A percentile compares a stretch with the other conserved stretches of the same genome.
phyloP scores from a whole-genome alignment of 2,329 filamentous ascomycete genomes.

The Diaporthe batatas region DNA sequence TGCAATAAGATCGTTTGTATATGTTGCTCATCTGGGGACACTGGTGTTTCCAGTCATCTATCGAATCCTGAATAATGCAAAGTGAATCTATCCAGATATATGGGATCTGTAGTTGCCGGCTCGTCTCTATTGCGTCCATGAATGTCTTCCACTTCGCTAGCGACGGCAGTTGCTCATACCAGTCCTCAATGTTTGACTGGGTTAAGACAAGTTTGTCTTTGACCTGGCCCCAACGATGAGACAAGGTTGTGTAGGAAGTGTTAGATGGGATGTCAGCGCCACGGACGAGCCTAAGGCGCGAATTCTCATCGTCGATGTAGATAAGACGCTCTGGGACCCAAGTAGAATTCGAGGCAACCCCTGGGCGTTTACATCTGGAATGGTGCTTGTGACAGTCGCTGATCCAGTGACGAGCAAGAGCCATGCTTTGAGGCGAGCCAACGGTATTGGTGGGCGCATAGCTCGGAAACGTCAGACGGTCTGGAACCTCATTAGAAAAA shows the following conservation, averaged over 20 bases:
- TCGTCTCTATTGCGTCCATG: conserved; percentile 2
- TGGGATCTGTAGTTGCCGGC: background rate
- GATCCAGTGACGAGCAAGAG: conserved; percentile 21
- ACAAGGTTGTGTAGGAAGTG: conserved; percentile 13
- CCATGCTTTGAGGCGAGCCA: conserved; percentile 9
- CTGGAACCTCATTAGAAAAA: background rate
- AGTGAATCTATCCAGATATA: background rate
- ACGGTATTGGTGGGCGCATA: conserved; percentile 18
- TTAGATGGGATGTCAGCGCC: conserved; percentile 2
- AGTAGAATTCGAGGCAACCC: background rate
- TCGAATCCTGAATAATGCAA: conserved; percentile 8
- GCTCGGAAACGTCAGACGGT: conserved; percentile 7
- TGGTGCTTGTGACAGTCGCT: conserved; percentile 4
- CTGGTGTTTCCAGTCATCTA: conserved; percentile 14
- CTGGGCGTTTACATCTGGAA: conserved; percentile 17
- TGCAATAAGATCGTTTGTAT: conserved; percentile 17
- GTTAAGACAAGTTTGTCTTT: conserved; percentile 4
- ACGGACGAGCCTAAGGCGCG: conserved; percentile 17
- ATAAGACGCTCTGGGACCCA: conserved; percentile 20
- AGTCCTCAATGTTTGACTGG: background rate
- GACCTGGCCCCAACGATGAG: conserved; percentile 11
- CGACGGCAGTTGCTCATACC: background rate
- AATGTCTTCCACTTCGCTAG: conserved; percentile 13
- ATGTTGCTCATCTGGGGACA: conserved; percentile 18
- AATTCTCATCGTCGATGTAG: conserved; percentile 6